Evolutionary conservation across 2,329 filamentous ascomycete genomes (phyloP).

Genomic region (Parastagonospora avenae): DNA sequence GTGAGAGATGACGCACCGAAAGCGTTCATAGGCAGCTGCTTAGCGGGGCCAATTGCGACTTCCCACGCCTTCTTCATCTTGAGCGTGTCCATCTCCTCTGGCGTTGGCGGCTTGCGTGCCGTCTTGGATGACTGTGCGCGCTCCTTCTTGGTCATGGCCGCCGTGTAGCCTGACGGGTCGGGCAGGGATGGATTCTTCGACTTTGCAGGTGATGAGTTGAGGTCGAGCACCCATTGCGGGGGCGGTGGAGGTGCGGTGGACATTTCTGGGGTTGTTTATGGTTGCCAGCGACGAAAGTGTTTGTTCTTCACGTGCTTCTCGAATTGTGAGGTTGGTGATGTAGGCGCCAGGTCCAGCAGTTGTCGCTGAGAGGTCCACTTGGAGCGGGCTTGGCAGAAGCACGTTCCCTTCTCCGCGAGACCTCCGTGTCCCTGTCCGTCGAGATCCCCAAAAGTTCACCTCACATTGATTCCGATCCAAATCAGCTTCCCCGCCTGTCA

Average conservation of each 20-base stretch:
- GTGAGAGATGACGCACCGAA: conserved; percentile 64
- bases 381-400: conserved; percentile 25
- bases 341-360: neutral
- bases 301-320: neutral
- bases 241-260: conserved; percentile 49
- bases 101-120: conserved; percentile 69
- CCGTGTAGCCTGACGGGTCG: conserved; percentile 85
- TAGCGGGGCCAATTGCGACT: conserved; percentile 88
- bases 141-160: conserved; percentile 50
- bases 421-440: conserved; percentile 12
- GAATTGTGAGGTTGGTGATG: conserved; percentile 11
- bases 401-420: conserved; percentile 32
- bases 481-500: neutral
- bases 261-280: conserved; percentile 11
- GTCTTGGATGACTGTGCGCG: conserved; percentile 43
- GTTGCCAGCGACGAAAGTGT: neutral
- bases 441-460: conserved; percentile 16
- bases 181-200: conserved; percentile 71
- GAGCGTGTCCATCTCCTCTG: conserved; percentile 89
- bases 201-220: conserved; percentile 73
- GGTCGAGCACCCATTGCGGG: conserved; percentile 82
- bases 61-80: conserved; percentile 99
- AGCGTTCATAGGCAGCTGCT: conserved; percentile 94
- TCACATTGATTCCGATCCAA: conserved; percentile 2
- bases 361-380: conserved; percentile 6